Evolutionary conservation across 345 rosid genomes (phyloP).

Genomic region (Theobroma cacao): DNA sequence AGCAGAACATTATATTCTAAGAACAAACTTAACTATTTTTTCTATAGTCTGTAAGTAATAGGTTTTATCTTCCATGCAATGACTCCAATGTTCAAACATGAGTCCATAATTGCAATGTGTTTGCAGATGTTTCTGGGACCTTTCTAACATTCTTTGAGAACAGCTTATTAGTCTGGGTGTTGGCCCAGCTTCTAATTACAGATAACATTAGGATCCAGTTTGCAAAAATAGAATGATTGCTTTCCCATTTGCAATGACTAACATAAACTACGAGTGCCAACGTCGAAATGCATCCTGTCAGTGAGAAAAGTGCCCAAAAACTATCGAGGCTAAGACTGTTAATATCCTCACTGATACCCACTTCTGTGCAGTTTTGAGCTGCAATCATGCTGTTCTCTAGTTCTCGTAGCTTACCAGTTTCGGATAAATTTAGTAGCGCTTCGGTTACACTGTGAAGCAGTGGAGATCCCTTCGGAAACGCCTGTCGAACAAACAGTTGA

Average conservation of each 20-base stretch:
- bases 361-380: background rate
- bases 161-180: background rate
- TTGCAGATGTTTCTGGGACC: background rate
- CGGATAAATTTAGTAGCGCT: constrained; percentile 26
- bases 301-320: background rate
- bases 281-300: background rate
- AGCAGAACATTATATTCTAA: no score
- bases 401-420: constrained; percentile 23
- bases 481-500: background rate
- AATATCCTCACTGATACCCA: background rate
- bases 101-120: background rate
- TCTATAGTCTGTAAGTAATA: no score
- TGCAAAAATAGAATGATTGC: background rate
- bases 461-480: constrained; percentile 19
- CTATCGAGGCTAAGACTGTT: background rate
- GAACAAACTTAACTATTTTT: no score
- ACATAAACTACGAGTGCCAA: background rate
- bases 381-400: constrained; percentile 7
- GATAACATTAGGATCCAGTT: background rate
- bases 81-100: background rate
- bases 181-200: background rate
- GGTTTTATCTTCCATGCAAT: no score
- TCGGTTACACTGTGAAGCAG: constrained; percentile 15
- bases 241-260: background rate
- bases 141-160: background rate